Conservation (phyloP, 192 early-diverging fungal species). For the Neocallimastix lanati region DNA sequence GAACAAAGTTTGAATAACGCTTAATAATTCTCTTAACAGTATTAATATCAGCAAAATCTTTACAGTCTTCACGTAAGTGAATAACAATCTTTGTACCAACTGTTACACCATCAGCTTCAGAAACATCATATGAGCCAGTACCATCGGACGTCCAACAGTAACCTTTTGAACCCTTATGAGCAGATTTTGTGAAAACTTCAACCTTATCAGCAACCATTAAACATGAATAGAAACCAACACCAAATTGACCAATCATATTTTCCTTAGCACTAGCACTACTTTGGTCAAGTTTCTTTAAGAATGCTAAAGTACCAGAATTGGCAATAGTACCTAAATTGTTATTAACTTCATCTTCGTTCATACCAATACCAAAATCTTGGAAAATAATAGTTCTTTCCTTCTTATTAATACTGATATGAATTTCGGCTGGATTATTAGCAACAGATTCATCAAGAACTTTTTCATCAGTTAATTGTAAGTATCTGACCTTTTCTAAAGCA, state of each 20-base stretch:
- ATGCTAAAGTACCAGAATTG: slow-evolving; percentile 1
- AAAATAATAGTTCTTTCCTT: slow-evolving; percentile 27
- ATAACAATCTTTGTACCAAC: slow-evolving; percentile 5
- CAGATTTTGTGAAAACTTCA: slow-evolving; percentile 7
- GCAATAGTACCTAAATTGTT: slow-evolving; percentile 6
- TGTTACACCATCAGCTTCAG: slow-evolving; percentile 4
- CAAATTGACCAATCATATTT: slow-evolving; percentile 6
- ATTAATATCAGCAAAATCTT: slow-evolving; percentile 13
- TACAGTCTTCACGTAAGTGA: slow-evolving; percentile 2
- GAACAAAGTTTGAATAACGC: slow-evolving; percentile 47
- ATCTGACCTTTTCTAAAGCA: slow-evolving; percentile 42
- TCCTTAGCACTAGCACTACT: slow-evolving; percentile 12
- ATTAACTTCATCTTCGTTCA: slow-evolving; percentile 5
- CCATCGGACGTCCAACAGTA: slow-evolving; percentile 11
- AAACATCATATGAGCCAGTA: slow-evolving; percentile 6
- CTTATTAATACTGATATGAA: slow-evolving; percentile 31
- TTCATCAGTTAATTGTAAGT: slow-evolving; percentile 18
- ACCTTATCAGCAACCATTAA: slow-evolving; percentile 6
- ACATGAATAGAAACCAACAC: slow-evolving; percentile 18
- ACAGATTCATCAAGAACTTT: slow-evolving; percentile 9
- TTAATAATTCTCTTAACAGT: slow-evolving; percentile 35
- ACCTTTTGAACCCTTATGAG: slow-evolving; percentile 2
- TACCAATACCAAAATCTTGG: slow-evolving; percentile 12
- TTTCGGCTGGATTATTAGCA: slow-evolving; percentile 24
- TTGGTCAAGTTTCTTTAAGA: slow-evolving; percentile 2